These are phyloP conservation scores for Haberlea rhodopensis DNA, from an alignment of 257 asterid genomes.

Conservation along the genomic window DNA sequence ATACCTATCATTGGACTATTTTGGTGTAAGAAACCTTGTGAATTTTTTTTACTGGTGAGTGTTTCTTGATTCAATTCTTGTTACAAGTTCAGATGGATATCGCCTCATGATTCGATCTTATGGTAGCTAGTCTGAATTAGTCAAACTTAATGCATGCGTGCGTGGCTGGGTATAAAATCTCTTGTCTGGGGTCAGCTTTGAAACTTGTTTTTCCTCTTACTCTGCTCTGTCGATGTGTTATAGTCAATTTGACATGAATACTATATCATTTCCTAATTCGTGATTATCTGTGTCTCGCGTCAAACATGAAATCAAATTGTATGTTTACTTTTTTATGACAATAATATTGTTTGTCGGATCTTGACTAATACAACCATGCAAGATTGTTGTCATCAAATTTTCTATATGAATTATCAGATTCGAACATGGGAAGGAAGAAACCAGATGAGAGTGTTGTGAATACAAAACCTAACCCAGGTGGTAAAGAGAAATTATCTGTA, in stretches of 20 bases:
- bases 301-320: no score
- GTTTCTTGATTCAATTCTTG: constrained; percentile 1
- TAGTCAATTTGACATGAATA: background rate
- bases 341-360: no score
- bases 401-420: constrained; percentile 15
- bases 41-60: background rate
- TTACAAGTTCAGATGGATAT: background rate
- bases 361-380: constrained; percentile 1
- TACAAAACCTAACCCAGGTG: constrained; percentile 49
- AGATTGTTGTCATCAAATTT: background rate
- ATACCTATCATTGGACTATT: background rate
- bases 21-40: background rate
- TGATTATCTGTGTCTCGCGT: no score
- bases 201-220: background rate
- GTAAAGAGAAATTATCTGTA: constrained; percentile 57
- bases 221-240: background rate
- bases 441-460: constrained; percentile 46
- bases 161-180: background rate
- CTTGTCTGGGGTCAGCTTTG: no score
- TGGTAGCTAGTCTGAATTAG: background rate
- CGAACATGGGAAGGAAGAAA: constrained; percentile 63
- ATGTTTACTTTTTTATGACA: no score
- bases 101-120: background rate
- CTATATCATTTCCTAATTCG: no score
- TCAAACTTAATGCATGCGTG: background rate